phyloP scores from a whole-genome alignment of 345 rosid species.

The Euclidium syriacum region DNA sequence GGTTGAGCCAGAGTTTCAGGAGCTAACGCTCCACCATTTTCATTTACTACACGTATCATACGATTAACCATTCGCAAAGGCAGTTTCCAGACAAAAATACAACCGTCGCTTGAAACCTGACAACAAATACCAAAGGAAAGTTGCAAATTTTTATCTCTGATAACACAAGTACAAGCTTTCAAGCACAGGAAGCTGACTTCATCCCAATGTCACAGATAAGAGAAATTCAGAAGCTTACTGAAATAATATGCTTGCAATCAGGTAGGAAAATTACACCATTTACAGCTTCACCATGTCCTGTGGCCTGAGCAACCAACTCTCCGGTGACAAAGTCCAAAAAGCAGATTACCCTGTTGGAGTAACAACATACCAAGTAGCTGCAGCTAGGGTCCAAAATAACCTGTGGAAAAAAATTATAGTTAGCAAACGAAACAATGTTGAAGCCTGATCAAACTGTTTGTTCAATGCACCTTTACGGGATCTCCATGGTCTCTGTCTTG shows the following conservation, averaged over 20 bases:
- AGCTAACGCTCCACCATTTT: conserved; percentile 34
- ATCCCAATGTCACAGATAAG: neutral
- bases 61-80: conserved; percentile 51
- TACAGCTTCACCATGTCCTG: conserved; percentile 72
- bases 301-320: conserved; percentile 61
- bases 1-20: conserved; percentile 38
- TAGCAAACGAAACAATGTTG: conserved; percentile 14
- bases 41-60: conserved; percentile 48
- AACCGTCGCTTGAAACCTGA: conserved; percentile 74
- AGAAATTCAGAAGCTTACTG: conserved; percentile 50
- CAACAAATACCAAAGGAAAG: conserved; percentile 20
- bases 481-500: conserved; percentile 69
- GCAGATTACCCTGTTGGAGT: conserved; percentile 69
- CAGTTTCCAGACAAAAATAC: conserved; percentile 75
- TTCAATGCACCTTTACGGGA: conserved; percentile 56
- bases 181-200: neutral
- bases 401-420: conserved; percentile 35
- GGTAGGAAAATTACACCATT: conserved; percentile 81
- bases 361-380: conserved; percentile 64
- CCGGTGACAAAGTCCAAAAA: conserved; percentile 55
- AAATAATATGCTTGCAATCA: conserved; percentile 76
- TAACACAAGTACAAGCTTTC: neutral
- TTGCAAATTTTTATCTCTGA: neutral
- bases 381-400: conserved; percentile 77
- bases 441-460: conserved; percentile 13